phyloP scores from a whole-genome alignment of 352 stramenopile genomes.

The Pythium rishiriense region DNA sequence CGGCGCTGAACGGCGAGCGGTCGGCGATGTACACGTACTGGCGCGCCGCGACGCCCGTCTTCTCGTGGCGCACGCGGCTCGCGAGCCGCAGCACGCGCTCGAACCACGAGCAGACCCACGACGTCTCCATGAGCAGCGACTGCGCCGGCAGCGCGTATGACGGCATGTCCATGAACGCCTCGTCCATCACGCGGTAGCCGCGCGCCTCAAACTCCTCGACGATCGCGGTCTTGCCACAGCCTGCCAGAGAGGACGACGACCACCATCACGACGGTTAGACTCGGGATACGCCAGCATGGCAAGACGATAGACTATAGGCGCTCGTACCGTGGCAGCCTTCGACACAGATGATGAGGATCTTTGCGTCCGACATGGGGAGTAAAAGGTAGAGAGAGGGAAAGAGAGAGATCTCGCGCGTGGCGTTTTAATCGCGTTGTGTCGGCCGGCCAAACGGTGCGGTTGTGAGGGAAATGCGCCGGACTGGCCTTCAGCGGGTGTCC shows the following conservation, averaged over 20 bases:
- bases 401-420: neutral
- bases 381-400: neutral
- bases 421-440: conserved; percentile 20
- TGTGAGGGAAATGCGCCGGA: conserved; percentile 4
- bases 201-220: conserved; percentile 72
- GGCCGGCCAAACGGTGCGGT: neutral
- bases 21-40: conserved; percentile 80
- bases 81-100: conserved; percentile 81
- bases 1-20: conserved; percentile 80
- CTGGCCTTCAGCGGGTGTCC: conserved; percentile 3
- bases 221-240: conserved; percentile 82
- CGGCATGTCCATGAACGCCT: conserved; percentile 90
- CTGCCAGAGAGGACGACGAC: conserved; percentile 15
- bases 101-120: conserved; percentile 91
- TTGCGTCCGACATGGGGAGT: conserved; percentile 35
- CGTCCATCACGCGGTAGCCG: conserved; percentile 81
- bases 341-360: conserved; percentile 82
- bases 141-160: conserved; percentile 84
- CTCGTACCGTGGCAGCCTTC: conserved; percentile 85
- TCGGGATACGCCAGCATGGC: neutral
- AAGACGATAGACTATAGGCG: conserved; percentile 1
- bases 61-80: conserved; percentile 45
- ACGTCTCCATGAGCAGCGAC: conserved; percentile 89
- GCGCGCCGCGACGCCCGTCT: conserved; percentile 22
- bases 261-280: conserved; percentile 2